Evolutionary conservation across 768 basidiomycete genomes (phyloP).

Genomic region (Rhodotorula graminis): DNA sequence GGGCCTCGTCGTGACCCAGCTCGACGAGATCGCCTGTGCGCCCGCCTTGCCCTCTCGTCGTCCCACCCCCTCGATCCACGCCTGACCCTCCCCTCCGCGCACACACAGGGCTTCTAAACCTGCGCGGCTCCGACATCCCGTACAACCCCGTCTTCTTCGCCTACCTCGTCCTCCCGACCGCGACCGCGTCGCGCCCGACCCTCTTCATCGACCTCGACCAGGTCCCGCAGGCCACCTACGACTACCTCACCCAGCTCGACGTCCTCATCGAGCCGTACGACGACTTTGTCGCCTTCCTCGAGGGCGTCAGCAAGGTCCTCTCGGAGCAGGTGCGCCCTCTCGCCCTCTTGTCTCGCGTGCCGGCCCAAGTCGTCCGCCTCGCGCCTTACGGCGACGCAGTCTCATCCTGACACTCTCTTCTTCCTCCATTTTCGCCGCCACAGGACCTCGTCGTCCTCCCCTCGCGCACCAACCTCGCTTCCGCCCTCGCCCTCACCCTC

Average conservation of each 20-base stretch:
- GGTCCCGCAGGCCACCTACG: constrained; percentile 54
- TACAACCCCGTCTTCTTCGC: constrained; percentile 79
- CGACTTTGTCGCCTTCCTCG: constrained; percentile 61
- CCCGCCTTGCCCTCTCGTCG: neutral
- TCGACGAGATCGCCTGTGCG: constrained; percentile 80
- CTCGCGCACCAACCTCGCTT: constrained; percentile 71
- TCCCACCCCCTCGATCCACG: too few relatives aligned
- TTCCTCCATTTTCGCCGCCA: too few relatives aligned
- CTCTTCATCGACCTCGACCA: constrained; percentile 65
- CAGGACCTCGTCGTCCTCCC: constrained; percentile 59
- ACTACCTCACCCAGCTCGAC: constrained; percentile 53
- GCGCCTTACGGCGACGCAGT: too few relatives aligned
- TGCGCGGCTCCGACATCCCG: constrained; percentile 85
- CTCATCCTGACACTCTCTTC: too few relatives aligned
- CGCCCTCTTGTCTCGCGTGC: too few relatives aligned
- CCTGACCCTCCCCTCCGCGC: neutral
- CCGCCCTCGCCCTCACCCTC: constrained; percentile 72
- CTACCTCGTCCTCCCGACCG: constrained; percentile 66
- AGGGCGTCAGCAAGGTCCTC: constrained; percentile 49
- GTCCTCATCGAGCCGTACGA: constrained; percentile 70
- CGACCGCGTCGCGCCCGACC: constrained; percentile 50
- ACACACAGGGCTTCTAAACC: constrained; percentile 66
- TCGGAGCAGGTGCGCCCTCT: constrained; percentile 14
- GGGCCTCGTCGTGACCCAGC: constrained; percentile 73
- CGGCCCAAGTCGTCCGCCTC: too few relatives aligned